phyloP scores from a whole-genome alignment of 2,329 filamentous ascomycete genomes.

The Botrytis tulipae region DNA sequence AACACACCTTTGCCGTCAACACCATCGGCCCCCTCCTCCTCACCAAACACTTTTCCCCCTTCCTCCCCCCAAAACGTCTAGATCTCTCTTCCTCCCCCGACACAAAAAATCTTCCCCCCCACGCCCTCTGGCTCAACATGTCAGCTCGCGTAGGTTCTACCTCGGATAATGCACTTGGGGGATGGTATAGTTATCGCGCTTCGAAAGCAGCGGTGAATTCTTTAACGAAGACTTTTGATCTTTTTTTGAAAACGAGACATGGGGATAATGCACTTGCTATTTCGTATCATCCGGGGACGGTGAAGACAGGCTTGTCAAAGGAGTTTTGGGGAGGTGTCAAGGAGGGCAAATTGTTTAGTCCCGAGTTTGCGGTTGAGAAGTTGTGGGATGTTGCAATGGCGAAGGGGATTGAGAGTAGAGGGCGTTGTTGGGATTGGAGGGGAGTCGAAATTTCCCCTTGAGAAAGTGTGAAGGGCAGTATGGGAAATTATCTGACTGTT shows the following conservation, averaged over 20 bases:
- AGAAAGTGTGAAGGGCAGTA: slow-evolving; percentile 22
- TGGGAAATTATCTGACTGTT: not conserved
- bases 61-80: slow-evolving; percentile 62
- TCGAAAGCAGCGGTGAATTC: slow-evolving; percentile 74
- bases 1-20: slow-evolving; percentile 73
- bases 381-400: slow-evolving; percentile 58
- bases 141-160: slow-evolving; percentile 75
- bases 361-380: slow-evolving; percentile 63
- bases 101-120: slow-evolving; percentile 43
- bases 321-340: slow-evolving; percentile 68
- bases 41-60: slow-evolving; percentile 70
- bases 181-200: slow-evolving; percentile 80
- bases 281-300: slow-evolving; percentile 76
- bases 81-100: slow-evolving; percentile 35
- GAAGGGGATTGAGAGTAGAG: slow-evolving; percentile 52
- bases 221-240: slow-evolving; percentile 68
- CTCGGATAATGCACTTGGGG: slow-evolving; percentile 68
- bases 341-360: slow-evolving; percentile 61
- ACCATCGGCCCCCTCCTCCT: slow-evolving; percentile 71
- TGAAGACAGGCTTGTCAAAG: slow-evolving; percentile 69
- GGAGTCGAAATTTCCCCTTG: slow-evolving; percentile 61
- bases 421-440: slow-evolving; percentile 68
- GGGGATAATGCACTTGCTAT: slow-evolving; percentile 65
- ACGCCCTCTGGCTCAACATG: slow-evolving; percentile 71
- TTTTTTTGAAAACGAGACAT: slow-evolving; percentile 56